Evolutionary conservation across 1,284 basidiomycete genomes (phyloP), one percentile per base, ranked within the genome.

Genomic region (Sporisorium sorghi): DNA sequence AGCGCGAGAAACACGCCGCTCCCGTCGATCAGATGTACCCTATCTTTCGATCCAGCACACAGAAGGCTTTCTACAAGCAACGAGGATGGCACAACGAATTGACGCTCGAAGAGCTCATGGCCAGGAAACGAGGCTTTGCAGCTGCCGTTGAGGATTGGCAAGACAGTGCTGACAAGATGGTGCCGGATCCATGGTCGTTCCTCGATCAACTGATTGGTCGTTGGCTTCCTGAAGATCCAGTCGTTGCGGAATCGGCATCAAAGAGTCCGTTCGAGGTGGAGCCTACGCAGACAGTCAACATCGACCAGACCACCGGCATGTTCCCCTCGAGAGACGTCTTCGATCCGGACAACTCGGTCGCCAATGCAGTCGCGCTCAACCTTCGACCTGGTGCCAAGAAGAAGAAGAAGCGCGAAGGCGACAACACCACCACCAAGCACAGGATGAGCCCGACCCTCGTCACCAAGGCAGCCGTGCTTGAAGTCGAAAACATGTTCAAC

Each of bases 401-500:
- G 66, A 74, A 69, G 57, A 67, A 66, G 64, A 70, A 62, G 56
- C 66, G 72, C 21, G 60, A 68, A 2, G 70, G 70, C 39, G 66
- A 66, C 4, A 61, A 56, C 43, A 70, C 73, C 24, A 60, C 73
- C 24, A 60, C 55, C 49, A 58, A 62, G 47, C 37, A 55, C 32
- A 33, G 63, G 3, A 73, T 73, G 66, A 78, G 73, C 26, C 78
- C 78, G 10, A 81, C 80, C 2, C 66, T 81, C 24, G 68, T 81
- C 48, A 84, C 81, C 46, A 79, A 74, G 46, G 81, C 79, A 2
- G 76, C 80, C 12, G 71, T 77, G 46, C 57, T 68, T 47, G 80
- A 84, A 49, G 82, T 83, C 21, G 64, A 77, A 47, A 68, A 55
- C 68, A 82, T 83, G 79, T 83, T 83, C 62, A 84, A 82, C 50